phyloP scores from a whole-genome alignment of 2,329 filamentous ascomycete species.

The Tolypocladium ovalisporum region DNA sequence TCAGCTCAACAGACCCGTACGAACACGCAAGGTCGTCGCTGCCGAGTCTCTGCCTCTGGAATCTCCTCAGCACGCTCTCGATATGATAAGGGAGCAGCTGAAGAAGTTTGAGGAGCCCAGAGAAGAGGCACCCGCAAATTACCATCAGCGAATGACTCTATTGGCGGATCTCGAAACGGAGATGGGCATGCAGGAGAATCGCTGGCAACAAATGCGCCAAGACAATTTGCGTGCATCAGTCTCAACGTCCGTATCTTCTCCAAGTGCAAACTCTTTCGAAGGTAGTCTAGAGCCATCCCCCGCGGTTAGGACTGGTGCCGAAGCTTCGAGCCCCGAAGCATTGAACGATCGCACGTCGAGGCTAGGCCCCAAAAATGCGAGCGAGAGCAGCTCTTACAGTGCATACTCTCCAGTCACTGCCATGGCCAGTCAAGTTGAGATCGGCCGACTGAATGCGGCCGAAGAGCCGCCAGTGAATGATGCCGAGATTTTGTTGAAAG shows the following conservation, averaged over 20 bases:
- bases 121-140: slow-evolving; percentile 21
- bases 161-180: slow-evolving; percentile 51
- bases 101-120: slow-evolving; percentile 33
- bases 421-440: not conserved
- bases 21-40: slow-evolving; percentile 32
- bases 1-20: slow-evolving; percentile 30
- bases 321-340: not conserved
- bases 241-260: slow-evolving; percentile 29
- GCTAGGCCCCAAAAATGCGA: not conserved
- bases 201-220: slow-evolving; percentile 48
- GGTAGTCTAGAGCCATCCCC: not conserved
- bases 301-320: not conserved
- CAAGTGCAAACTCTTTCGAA: slow-evolving; percentile 2
- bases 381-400: not conserved
- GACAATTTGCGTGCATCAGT: slow-evolving; percentile 40
- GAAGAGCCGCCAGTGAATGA: not conserved
- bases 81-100: slow-evolving; percentile 41
- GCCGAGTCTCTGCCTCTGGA: slow-evolving; percentile 42
- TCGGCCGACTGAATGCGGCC: slow-evolving; percentile 1
- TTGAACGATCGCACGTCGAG: not conserved
- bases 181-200: slow-evolving; percentile 47
- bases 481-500: not conserved
- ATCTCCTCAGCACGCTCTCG: slow-evolving; percentile 37
- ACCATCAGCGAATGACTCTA: slow-evolving; percentile 33
- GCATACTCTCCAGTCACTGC: not conserved